Conservation (phyloP, 2,329 filamentous ascomycete genomes). For the Paecilomyces dactylethromorphus region DNA sequence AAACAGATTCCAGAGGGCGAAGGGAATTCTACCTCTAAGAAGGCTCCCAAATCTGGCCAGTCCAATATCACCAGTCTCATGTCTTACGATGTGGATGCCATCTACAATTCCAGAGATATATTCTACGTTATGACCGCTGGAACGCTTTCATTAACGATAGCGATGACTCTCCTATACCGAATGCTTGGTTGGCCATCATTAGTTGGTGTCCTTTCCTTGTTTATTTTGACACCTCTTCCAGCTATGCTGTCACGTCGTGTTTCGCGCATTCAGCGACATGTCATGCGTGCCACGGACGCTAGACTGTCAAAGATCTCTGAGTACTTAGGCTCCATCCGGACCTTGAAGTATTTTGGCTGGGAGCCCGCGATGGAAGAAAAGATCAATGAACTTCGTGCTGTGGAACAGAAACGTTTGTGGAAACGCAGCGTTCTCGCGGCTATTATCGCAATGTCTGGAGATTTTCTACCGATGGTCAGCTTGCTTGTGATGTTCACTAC, state of each 20-base stretch:
- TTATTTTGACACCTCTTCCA: constrained; percentile 46
- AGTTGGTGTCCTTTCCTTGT: constrained; percentile 45
- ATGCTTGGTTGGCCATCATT: constrained; percentile 52
- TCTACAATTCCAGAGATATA: constrained; percentile 48
- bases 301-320: constrained; percentile 54
- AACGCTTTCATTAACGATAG: constrained; percentile 42
- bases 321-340: constrained; percentile 52
- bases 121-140: constrained; percentile 42
- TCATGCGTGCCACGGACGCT: constrained; percentile 50
- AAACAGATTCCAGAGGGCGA: constrained; percentile 5
- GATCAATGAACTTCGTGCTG: constrained; percentile 43
- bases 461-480: constrained; percentile 47
- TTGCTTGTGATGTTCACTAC: constrained; percentile 50
- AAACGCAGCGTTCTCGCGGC: constrained; percentile 40
- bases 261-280: constrained; percentile 45
- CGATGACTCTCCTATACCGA: constrained; percentile 48
- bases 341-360: constrained; percentile 58
- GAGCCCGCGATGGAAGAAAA: constrained; percentile 48
- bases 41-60: constrained; percentile 34
- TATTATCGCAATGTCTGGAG: constrained; percentile 43
- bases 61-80: constrained; percentile 53
- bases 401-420: constrained; percentile 53
- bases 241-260: constrained; percentile 45
- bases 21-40: constrained; percentile 9
- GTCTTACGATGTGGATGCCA: constrained; percentile 53